Conservation (phyloP, 305 asterid species). For the Salvia sclarea region DNA sequence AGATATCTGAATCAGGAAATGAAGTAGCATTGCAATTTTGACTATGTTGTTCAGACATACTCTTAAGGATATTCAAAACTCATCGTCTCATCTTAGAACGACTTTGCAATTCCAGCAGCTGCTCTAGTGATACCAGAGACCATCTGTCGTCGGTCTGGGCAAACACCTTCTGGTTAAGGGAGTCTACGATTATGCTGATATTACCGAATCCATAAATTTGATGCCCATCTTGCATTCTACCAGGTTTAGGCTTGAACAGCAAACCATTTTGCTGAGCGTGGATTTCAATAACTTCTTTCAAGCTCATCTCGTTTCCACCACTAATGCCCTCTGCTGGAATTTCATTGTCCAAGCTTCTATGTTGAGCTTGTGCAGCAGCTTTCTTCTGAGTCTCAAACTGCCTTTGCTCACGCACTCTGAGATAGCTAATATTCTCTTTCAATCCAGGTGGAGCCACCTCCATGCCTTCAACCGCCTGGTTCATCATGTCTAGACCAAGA, state of each 20-base stretch:
- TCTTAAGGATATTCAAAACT: slow-evolving; percentile 27
- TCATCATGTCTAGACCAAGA: slow-evolving; percentile 80
- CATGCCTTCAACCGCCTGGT: slow-evolving; percentile 88
- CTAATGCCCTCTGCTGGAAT: slow-evolving; percentile 47
- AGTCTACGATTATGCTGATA: slow-evolving; percentile 69
- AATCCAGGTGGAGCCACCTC: slow-evolving; percentile 82
- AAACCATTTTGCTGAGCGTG: slow-evolving; percentile 82
- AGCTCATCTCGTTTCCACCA: slow-evolving; percentile 62
- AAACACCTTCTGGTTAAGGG: slow-evolving; percentile 76
- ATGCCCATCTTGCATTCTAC: slow-evolving; percentile 87
- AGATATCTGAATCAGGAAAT: neutral
- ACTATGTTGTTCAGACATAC: neutral
- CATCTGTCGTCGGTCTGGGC: slow-evolving; percentile 77
- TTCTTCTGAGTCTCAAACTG: slow-evolving; percentile 83
- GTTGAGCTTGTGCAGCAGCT: slow-evolving; percentile 77
- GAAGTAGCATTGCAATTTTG: neutral
- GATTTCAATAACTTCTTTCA: slow-evolving; percentile 79
- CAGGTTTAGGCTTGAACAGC: slow-evolving; percentile 83
- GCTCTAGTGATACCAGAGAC: slow-evolving; percentile 76
- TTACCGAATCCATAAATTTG: slow-evolving; percentile 90
- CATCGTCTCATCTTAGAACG: slow-evolving; percentile 54
- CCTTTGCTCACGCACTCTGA: slow-evolving; percentile 72
- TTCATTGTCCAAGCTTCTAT: slow-evolving; percentile 48
- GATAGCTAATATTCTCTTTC: slow-evolving; percentile 73
- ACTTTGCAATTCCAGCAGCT: slow-evolving; percentile 72